Conservation (phyloP, 2,329 filamentous ascomycete species). For the Neospermospora avenae region DNA sequence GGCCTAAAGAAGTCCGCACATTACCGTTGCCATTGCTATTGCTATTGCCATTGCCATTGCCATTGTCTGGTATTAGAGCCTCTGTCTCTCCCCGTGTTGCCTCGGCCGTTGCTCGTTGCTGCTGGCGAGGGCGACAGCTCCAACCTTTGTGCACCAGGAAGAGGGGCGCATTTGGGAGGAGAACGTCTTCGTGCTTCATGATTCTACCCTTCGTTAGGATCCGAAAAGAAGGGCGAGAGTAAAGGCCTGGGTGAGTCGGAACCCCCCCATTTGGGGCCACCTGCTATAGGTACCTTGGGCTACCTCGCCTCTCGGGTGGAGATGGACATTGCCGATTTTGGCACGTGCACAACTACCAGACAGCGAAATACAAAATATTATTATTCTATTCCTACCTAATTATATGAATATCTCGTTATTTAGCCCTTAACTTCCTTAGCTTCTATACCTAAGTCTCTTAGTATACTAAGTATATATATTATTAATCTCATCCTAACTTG, state of each 20-base stretch:
- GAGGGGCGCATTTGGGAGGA: background rate
- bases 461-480: too few relatives aligned
- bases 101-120: background rate
- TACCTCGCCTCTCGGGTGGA: too few relatives aligned
- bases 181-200: background rate
- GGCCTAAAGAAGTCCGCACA: background rate
- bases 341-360: too few relatives aligned
- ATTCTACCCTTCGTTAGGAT: background rate
- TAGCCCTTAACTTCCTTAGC: too few relatives aligned
- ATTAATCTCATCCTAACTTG: too few relatives aligned
- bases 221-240: background rate
- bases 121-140: background rate
- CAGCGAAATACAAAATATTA: too few relatives aligned
- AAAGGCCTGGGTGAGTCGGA: background rate
- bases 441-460: too few relatives aligned
- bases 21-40: background rate
- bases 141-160: background rate
- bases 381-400: too few relatives aligned
- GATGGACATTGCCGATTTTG: too few relatives aligned
- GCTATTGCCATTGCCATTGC: background rate
- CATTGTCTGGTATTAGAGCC: background rate
- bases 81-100: background rate
- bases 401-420: too few relatives aligned
- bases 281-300: too few relatives aligned
- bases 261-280: too few relatives aligned